Conservation (phyloP, 768 basidiomycete species). For the Dioszegia crocea region DNA sequence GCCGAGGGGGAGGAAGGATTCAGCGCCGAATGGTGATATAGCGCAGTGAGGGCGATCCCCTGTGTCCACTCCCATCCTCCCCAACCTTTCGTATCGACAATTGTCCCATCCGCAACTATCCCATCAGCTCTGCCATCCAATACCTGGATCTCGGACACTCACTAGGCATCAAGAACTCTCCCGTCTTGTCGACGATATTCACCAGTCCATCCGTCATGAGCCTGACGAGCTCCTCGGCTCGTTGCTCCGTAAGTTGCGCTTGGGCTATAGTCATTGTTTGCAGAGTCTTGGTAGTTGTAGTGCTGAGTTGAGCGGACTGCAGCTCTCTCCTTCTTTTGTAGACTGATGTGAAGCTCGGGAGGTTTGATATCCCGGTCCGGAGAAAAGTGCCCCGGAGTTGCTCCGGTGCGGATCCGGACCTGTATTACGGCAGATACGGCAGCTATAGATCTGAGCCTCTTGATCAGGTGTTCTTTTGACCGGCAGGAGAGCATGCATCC, state of each 20-base stretch:
- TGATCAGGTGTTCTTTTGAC: too few species aligned
- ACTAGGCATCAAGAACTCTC: conserved; percentile 54
- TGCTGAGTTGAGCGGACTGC: too few species aligned
- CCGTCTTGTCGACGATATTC: conserved; percentile 58
- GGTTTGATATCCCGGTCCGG: background rate
- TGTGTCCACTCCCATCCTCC: conserved; percentile 57
- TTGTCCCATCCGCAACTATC: conserved; percentile 54
- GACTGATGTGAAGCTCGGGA: background rate
- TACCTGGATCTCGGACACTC: conserved; percentile 32
- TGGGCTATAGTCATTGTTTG: background rate
- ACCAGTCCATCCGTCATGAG: conserved; percentile 50
- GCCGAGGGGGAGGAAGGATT: conserved; percentile 19
- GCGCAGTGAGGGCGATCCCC: conserved; percentile 40
- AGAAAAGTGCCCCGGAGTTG: background rate
- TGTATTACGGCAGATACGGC: background rate
- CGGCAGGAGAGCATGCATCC: too few species aligned
- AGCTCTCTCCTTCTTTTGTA: too few species aligned
- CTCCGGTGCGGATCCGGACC: background rate
- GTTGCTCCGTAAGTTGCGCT: conserved; percentile 18
- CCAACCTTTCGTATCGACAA: conserved; percentile 62
- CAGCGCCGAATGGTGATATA: conserved; percentile 40
- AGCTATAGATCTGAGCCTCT: background rate
- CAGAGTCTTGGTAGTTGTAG: too few species aligned
- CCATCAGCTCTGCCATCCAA: background rate
- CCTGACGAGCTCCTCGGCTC: conserved; percentile 37